phyloP scores from a whole-genome alignment of 768 basidiomycete genomes.

The Fomitopsis pulvina region DNA sequence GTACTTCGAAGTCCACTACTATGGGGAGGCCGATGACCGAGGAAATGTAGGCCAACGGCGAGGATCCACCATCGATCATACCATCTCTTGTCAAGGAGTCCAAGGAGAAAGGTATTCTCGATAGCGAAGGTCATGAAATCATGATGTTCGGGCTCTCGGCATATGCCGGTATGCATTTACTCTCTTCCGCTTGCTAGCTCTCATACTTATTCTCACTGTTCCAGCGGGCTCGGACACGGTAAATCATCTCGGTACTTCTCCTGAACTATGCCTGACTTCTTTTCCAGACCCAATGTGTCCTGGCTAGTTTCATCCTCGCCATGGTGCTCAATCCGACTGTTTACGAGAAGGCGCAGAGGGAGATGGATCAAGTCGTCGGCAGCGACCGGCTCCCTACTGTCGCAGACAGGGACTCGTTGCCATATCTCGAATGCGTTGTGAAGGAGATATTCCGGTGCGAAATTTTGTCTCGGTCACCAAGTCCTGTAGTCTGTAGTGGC shows the following conservation, averaged over 20 bases:
- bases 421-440: conserved; percentile 16
- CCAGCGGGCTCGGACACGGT: conserved; percentile 20
- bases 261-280: neutral
- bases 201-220: neutral
- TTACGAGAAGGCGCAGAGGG: conserved; percentile 32
- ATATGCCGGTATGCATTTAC: neutral
- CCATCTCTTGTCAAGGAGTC: too few relatives aligned
- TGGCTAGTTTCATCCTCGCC: conserved; percentile 35
- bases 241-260: too few relatives aligned
- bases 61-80: too few relatives aligned
- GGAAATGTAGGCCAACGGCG: too few relatives aligned
- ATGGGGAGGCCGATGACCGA: too few relatives aligned
- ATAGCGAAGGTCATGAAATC: neutral
- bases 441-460: conserved; percentile 16
- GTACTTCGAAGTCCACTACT: too few relatives aligned
- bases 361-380: conserved; percentile 36
- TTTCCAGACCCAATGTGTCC: conserved; percentile 31
- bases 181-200: neutral
- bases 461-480: neutral
- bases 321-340: conserved; percentile 34
- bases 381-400: conserved; percentile 22
- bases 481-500: neutral
- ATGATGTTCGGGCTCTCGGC: conserved; percentile 17
- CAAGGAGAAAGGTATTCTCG: neutral
- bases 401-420: conserved; percentile 16